Conservation (phyloP, 352 stramenopile genomes). For the Globisporangium ultimum region DNA sequence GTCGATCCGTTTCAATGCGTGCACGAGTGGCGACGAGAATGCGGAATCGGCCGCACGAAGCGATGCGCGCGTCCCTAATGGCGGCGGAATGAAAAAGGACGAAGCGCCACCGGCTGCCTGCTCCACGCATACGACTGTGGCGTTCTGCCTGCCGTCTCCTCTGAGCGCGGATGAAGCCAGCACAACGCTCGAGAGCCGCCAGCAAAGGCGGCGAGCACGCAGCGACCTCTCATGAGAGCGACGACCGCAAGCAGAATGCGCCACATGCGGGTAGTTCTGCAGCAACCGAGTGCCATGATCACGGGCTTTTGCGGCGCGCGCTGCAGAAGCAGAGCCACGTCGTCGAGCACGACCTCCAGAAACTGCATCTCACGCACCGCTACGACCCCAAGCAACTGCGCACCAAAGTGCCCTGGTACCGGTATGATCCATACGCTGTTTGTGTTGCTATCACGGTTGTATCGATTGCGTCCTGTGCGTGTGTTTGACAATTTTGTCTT, state of each 20-base stretch:
- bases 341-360: constrained; percentile 16
- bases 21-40: no score
- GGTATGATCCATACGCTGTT: constrained; percentile 24
- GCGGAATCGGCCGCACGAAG: no score
- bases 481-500: background rate
- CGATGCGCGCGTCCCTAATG: no score
- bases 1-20: no score
- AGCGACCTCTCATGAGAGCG: background rate
- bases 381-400: constrained; percentile 16
- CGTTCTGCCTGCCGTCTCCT: no score
- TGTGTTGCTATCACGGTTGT: background rate
- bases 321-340: constrained; percentile 14
- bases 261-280: no score
- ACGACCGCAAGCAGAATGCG: background rate
- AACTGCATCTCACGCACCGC: constrained; percentile 14
- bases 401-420: constrained; percentile 62
- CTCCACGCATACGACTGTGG: no score
- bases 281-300: background rate
- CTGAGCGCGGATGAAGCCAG: no score
- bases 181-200: no score
- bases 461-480: background rate
- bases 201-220: background rate
- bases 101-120: no score
- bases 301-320: constrained; percentile 3
- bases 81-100: no score